Percentiles rank a stretch among this genome's conserved stretches.
Evolutionary conservation across 371 early-diverging fungal species (phyloP).

Genomic region (Mortierella sp.): DNA sequence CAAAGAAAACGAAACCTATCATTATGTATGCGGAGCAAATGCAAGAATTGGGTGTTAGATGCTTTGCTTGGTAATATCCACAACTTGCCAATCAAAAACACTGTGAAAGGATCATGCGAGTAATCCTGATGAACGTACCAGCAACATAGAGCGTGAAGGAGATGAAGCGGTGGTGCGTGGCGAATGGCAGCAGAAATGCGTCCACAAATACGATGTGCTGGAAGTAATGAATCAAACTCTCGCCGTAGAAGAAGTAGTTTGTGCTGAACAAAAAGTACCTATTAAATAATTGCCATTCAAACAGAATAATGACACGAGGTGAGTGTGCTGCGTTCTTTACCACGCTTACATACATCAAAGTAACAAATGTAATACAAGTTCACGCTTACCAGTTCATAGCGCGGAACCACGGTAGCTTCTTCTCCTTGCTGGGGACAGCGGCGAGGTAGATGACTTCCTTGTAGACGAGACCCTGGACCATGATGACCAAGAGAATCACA

Average conservation of each 20-base stretch:
- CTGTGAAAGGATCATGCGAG: neutral
- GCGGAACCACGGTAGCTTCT: conserved; percentile 92
- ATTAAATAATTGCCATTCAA: neutral
- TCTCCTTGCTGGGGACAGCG: conserved; percentile 85
- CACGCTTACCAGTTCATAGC: conserved; percentile 89
- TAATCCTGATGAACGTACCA: conserved; percentile 61
- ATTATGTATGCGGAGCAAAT: neutral
- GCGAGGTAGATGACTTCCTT: conserved; percentile 95
- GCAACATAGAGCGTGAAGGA: conserved; percentile 91
- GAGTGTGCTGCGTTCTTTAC: neutral
- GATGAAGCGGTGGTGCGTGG: conserved; percentile 95
- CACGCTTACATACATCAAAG: neutral
- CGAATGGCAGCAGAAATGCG: conserved; percentile 86
- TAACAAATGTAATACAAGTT: conserved; percentile 23
- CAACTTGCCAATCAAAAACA: neutral
- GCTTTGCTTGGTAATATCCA: neutral
- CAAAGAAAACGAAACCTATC: conserved; percentile 93
- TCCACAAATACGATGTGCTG: conserved; percentile 85
- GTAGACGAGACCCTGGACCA: conserved; percentile 86
- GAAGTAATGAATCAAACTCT: conserved; percentile 92
- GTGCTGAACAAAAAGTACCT: conserved; percentile 89
- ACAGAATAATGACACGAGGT: neutral
- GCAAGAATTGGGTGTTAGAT: neutral
- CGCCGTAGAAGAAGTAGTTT: conserved; percentile 95
- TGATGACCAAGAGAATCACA: conserved; percentile 88